These are phyloP conservation scores for Colletotrichum sp. DNA, from an alignment of 2,329 filamentous ascomycete genomes.

Conservation along the genomic window DNA sequence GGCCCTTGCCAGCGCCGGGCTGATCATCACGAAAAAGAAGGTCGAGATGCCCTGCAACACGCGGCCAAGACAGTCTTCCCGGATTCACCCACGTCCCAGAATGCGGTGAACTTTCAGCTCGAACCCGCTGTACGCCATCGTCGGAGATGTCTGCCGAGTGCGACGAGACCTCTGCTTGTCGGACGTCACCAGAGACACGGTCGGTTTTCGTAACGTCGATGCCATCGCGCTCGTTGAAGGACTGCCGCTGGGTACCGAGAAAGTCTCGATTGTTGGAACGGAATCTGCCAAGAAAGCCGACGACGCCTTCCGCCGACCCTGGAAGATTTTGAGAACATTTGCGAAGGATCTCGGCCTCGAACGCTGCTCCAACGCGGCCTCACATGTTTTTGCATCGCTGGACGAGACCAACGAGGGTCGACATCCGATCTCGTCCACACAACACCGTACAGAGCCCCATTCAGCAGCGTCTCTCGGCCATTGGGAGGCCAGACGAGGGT, in stretches of 20 bases:
- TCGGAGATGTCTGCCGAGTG: neutral
- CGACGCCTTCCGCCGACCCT: neutral
- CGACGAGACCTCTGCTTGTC: neutral
- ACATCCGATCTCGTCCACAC: neutral
- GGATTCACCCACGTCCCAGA: neutral
- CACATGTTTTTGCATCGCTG: neutral
- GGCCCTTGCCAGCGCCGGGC: neutral
- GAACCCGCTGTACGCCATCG: neutral
- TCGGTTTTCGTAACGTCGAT: neutral
- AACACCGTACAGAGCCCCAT: conserved; percentile 1
- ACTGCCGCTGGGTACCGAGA: neutral
- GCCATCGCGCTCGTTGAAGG: neutral
- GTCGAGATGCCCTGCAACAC: neutral
- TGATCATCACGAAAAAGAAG: conserved; percentile 1
- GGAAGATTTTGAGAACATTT: conserved; percentile 8
- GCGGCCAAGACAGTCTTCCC: neutral
- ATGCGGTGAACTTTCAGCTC: neutral
- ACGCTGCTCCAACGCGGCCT: neutral
- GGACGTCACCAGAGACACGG: neutral
- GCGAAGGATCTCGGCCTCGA: neutral
- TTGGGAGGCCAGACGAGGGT: neutral
- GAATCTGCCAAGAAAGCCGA: neutral
- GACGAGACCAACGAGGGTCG: neutral
- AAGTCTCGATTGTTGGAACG: neutral
- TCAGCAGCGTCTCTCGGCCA: neutral